These are phyloP conservation scores for Puccinia brachypodii DNA, from an alignment of 1,284 basidiomycete genomes.

Conservation along the genomic window DNA sequence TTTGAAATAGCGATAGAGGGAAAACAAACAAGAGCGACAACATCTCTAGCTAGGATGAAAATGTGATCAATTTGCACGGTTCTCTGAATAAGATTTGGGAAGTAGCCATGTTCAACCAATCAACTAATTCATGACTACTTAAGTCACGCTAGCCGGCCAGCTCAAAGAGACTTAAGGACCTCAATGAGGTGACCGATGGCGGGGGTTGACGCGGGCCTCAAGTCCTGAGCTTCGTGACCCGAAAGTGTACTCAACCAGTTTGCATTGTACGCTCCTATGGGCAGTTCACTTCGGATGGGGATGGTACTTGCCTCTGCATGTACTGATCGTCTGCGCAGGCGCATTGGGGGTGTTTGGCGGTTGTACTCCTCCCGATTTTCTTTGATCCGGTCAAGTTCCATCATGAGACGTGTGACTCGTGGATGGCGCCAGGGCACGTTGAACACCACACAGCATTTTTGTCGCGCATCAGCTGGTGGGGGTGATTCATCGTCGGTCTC, in stretches of 20 bases:
- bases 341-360: not conserved
- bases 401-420: not conserved
- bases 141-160: too few relatives aligned
- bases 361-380: not conserved
- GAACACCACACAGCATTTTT: not conserved
- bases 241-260: not conserved
- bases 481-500: constrained; percentile 7
- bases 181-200: not conserved
- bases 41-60: too few relatives aligned
- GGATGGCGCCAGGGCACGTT: not conserved
- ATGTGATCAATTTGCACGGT: too few relatives aligned
- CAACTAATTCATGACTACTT: too few relatives aligned
- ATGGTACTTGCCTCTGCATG: not conserved
- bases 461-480: not conserved
- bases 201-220: not conserved
- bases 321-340: not conserved
- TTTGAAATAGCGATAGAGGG: too few relatives aligned
- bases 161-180: not conserved
- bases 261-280: not conserved
- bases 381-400: not conserved
- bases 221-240: not conserved
- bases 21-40: too few relatives aligned
- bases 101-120: too few relatives aligned
- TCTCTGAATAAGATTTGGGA: too few relatives aligned
- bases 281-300: not conserved